phyloP scores from a whole-genome alignment of 2,329 filamentous ascomycete genomes.

The Oidium heveae region DNA sequence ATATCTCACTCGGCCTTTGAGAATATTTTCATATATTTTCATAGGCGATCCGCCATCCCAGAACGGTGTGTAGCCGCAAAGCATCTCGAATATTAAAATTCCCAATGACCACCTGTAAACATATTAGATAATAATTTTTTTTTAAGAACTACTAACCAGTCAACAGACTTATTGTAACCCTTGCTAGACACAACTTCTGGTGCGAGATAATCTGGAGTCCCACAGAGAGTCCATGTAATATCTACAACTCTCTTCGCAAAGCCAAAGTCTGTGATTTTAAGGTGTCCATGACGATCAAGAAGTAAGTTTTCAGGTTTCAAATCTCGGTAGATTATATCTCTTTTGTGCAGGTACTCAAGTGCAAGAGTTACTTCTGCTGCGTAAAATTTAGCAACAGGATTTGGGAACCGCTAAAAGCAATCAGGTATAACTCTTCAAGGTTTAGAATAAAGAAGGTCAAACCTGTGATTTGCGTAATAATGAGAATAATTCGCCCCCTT shows the following conservation, averaged over 20 bases:
- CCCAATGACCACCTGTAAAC: slow-evolving; percentile 75
- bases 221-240: slow-evolving; percentile 97
- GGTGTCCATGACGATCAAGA: slow-evolving; percentile 73
- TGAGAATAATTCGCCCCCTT: slow-evolving; percentile 93
- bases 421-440: slow-evolving; percentile 1
- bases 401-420: slow-evolving; percentile 60
- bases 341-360: slow-evolving; percentile 79
- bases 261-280: slow-evolving; percentile 96
- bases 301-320: slow-evolving; percentile 87
- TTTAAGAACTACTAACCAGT: slow-evolving; percentile 44
- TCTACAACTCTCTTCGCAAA: slow-evolving; percentile 96
- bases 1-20: slow-evolving; percentile 89
- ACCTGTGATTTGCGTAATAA: slow-evolving; percentile 77
- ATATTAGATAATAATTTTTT: slow-evolving; percentile 4
- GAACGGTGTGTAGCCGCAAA: slow-evolving; percentile 95
- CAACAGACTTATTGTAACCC: slow-evolving; percentile 97
- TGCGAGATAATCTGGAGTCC: slow-evolving; percentile 89
- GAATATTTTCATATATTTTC: slow-evolving; percentile 99
- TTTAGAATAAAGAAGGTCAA: slow-evolving; percentile 9
- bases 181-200: slow-evolving; percentile 98
- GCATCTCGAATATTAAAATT: slow-evolving; percentile 97
- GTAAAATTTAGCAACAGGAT: slow-evolving; percentile 97
- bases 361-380: slow-evolving; percentile 91
- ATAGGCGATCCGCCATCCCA: slow-evolving; percentile 96
- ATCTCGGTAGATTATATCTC: slow-evolving; percentile 94